phyloP scores from a whole-genome alignment of 805 yeast genomes.

The Zygoascus bituminiphila region DNA sequence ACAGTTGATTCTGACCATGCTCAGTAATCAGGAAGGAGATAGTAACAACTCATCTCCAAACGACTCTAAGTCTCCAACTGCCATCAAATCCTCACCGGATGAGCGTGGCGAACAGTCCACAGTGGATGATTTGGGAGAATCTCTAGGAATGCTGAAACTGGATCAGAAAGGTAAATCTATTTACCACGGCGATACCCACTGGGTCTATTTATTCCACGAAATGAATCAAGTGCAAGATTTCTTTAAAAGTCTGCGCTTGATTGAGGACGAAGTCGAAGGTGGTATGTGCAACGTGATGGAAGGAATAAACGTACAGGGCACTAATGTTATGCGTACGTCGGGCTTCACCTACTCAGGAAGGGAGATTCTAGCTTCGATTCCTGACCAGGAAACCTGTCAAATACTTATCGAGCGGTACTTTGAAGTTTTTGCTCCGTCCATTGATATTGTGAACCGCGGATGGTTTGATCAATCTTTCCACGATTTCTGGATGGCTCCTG shows the following conservation, averaged over 20 bases:
- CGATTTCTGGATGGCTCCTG: constrained; percentile 25
- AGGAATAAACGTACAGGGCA: neutral
- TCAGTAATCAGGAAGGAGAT: constrained; percentile 2
- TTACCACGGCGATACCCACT: constrained; percentile 30
- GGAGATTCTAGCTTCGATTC: constrained; percentile 22
- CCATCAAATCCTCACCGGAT: neutral
- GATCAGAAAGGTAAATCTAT: constrained; percentile 26
- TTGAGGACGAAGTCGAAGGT: constrained; percentile 8
- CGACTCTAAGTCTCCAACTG: neutral
- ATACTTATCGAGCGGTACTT: constrained; percentile 23
- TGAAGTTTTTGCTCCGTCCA: constrained; percentile 22
- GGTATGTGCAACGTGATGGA: neutral
- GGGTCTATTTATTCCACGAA: constrained; percentile 28
- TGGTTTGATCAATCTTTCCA: constrained; percentile 22
- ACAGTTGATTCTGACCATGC: constrained; percentile 20
- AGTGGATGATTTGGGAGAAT: constrained; percentile 20
- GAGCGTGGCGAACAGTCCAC: neutral
- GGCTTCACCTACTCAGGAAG: constrained; percentile 2
- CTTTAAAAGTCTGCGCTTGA: constrained; percentile 7
- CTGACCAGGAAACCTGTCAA: constrained; percentile 19
- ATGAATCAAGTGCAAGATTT: constrained; percentile 19
- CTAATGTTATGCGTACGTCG: neutral
- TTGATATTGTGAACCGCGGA: constrained; percentile 24
- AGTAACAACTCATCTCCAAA: neutral
- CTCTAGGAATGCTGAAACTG: constrained; percentile 30